These are phyloP conservation scores for Xylaria cubensis DNA, from an alignment of 495 filamentous ascomycete genomes.

Conservation along the genomic window DNA sequence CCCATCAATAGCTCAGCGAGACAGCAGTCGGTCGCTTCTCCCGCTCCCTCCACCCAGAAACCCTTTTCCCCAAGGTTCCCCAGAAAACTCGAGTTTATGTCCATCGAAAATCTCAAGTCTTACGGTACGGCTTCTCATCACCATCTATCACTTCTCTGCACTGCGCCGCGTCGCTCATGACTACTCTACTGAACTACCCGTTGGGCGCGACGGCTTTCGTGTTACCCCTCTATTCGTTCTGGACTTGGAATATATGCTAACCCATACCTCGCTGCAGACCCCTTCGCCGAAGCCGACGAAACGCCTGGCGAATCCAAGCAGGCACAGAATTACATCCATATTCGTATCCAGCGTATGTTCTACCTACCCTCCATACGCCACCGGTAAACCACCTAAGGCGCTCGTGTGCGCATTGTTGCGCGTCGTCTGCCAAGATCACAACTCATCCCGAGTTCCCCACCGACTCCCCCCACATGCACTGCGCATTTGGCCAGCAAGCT, in stretches of 20 bases:
- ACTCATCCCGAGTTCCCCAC: conserved; percentile 13
- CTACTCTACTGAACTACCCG: not conserved
- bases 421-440: not conserved
- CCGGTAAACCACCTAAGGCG: conserved; percentile 14
- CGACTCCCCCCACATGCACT: conserved; percentile 2
- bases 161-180: not conserved
- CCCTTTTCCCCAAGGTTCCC: conserved; percentile 55
- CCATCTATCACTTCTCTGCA: conserved; percentile 30
- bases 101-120: conserved; percentile 99
- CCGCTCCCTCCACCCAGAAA: conserved; percentile 43
- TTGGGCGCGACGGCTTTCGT: not conserved
- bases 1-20: conserved; percentile 19
- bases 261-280: conserved; percentile 65
- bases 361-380: not conserved
- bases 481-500: conserved; percentile 24
- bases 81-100: conserved; percentile 87
- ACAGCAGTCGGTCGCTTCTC: conserved; percentile 54
- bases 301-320: conserved; percentile 93
- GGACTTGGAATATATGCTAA: conserved; percentile 28
- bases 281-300: conserved; percentile 99
- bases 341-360: conserved; percentile 96
- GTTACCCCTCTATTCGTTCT: conserved; percentile 21
- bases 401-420: conserved; percentile 22
- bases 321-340: conserved; percentile 96
- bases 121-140: conserved; percentile 76